Conservation (phyloP, 257 asterid species). For the Striga asiatica region DNA sequence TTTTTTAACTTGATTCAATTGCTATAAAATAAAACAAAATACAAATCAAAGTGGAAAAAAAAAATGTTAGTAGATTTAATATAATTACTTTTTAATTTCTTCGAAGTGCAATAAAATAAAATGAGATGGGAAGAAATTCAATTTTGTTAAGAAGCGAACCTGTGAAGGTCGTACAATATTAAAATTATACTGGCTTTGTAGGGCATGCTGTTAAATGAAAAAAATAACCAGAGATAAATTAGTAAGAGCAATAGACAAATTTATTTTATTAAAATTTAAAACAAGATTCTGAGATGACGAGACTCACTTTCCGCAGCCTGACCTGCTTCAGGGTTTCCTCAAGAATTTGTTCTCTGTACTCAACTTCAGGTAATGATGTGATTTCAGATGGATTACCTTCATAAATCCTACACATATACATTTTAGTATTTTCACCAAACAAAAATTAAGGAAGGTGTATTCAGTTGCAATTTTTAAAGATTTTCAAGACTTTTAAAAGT, state of each 20-base stretch:
- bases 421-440: no score
- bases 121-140: no score
- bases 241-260: background rate
- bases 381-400: conserved; percentile 64
- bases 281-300: background rate
- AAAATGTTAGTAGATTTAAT: no score
- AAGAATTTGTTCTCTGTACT: conserved; percentile 61
- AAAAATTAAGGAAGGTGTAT: background rate
- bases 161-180: conserved; percentile 41
- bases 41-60: no score
- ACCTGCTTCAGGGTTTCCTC: conserved; percentile 61
- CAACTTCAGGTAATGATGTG: conserved; percentile 50
- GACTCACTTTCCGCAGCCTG: conserved; percentile 50
- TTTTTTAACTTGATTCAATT: no score
- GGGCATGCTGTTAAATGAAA: conserved; percentile 35
- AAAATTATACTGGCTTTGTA: conserved; percentile 41
- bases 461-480: no score
- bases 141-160: conserved; percentile 24
- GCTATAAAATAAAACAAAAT: no score
- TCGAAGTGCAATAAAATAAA: no score
- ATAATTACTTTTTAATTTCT: no score
- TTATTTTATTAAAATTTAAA: background rate
- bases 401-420: conserved; percentile 32
- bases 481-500: no score
- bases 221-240: no score